A percentile compares a stretch with the other conserved stretches of the same genome.
Conservation (phyloP, 2,329 filamentous ascomycete genomes). For the Fusarium drepaniforme region DNA sequence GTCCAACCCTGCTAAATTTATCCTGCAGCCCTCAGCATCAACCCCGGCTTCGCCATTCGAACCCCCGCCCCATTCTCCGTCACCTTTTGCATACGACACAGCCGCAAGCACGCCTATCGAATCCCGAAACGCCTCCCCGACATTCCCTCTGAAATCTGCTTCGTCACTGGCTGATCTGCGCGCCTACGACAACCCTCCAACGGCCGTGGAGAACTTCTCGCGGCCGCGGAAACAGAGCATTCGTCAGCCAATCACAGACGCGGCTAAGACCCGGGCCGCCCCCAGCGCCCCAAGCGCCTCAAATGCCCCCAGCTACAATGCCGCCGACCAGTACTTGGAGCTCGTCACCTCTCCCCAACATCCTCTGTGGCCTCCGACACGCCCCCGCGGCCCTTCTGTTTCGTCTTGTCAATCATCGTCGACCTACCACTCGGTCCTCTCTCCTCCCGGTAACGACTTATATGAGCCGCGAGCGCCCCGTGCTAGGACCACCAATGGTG, state of each 20-base stretch:
- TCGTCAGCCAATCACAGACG: constrained; percentile 55
- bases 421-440: constrained; percentile 54
- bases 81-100: constrained; percentile 41
- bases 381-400: constrained; percentile 59
- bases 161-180: constrained; percentile 51
- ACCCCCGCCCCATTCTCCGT: constrained; percentile 42
- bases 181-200: constrained; percentile 51
- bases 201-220: constrained; percentile 69
- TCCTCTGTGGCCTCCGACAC: constrained; percentile 54
- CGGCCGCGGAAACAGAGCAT: constrained; percentile 68
- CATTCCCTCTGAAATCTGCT: constrained; percentile 46
- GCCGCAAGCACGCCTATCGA: constrained; percentile 38
- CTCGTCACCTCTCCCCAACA: constrained; percentile 46
- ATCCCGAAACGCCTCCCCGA: constrained; percentile 47
- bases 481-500: constrained; percentile 43
- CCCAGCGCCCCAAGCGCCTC: constrained; percentile 32
- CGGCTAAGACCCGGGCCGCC: constrained; percentile 45
- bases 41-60: constrained; percentile 42
- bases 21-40: constrained; percentile 41
- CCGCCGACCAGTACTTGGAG: constrained; percentile 48
- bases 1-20: constrained; percentile 44
- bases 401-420: constrained; percentile 61
- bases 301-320: constrained; percentile 42
- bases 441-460: constrained; percentile 57
- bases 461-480: constrained; percentile 49